These are phyloP conservation scores for Lodderomyces orthopsilosis DNA, from an alignment of 1,139 yeast species.

Conservation along the genomic window DNA sequence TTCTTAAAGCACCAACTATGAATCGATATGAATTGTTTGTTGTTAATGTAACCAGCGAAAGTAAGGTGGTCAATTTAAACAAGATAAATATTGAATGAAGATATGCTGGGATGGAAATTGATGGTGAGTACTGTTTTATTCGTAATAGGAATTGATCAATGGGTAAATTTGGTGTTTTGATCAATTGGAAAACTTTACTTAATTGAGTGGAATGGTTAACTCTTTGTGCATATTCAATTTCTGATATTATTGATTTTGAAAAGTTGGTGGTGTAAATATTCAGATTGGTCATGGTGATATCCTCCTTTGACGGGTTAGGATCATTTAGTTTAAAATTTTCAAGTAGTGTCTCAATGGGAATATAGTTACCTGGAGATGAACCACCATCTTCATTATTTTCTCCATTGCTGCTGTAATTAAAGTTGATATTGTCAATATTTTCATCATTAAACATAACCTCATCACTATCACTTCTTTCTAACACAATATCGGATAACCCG, in stretches of 20 bases:
- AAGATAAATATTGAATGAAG: conserved; percentile 42
- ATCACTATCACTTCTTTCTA: neutral
- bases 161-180: conserved; percentile 35
- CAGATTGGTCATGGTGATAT: conserved; percentile 5
- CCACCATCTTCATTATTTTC: conserved; percentile 10
- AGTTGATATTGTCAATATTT: conserved; percentile 11
- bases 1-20: conserved; percentile 41
- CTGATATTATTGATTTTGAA: conserved; percentile 15
- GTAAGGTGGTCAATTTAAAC: conserved; percentile 34
- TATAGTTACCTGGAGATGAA: conserved; percentile 13
- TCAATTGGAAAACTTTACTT: conserved; percentile 32
- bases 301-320: neutral
- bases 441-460: conserved; percentile 4
- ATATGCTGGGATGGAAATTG: conserved; percentile 40
- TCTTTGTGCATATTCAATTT: neutral
- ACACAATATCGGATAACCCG: neutral
- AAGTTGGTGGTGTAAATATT: conserved; percentile 1
- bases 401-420: conserved; percentile 4
- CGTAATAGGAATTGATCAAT: conserved; percentile 37
- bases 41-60: conserved; percentile 32
- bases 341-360: conserved; percentile 28
- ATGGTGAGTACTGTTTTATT: conserved; percentile 42
- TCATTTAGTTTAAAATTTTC: conserved; percentile 4
- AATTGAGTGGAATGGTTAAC: conserved; percentile 17
- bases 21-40: conserved; percentile 38